Evolutionary conservation across 106 monocot species (phyloP), one percentile per base, ranked within the genome.

Genomic region (Triglochin maritima): DNA sequence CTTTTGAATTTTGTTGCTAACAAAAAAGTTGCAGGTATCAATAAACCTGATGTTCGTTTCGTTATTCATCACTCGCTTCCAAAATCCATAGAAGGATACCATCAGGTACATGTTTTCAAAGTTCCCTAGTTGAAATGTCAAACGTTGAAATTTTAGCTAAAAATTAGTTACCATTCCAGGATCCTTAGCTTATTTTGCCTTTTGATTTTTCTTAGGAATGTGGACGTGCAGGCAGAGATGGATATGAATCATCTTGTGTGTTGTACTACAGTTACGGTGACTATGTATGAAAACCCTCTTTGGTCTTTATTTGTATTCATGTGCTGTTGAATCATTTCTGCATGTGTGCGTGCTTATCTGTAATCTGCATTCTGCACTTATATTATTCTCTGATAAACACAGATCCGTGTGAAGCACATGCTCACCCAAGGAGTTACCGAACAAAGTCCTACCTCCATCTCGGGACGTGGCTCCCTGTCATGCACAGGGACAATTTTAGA

Each of bases 11-110:
- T 17, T 15, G 6, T 63, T 68, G 14, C 49, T 78, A 60, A 75
- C 50, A 14, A 55, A 44, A 69, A 52, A 58, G 59, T 75, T 78
- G 69, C 71, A 98, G 96, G 96, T 79, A 98, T 98, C 68, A 98
- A 98, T 72, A 98, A 98, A 74, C 91, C 96, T 77, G 96, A 98
- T 84, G 96, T 98, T 52, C 88, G 96, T n/a, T 98, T 98, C 68
- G 96, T 98, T 57, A 88, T 98, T 78, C 96, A 98, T 82, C 91
- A 98, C 67, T 98, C 96, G 51, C 75, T 98, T 70, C 96, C 96
- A 57, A 98, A 98, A 64, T 98, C 91, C 57, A 98, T 98, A 65
- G 96, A 98, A 82, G 96, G 96, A 9, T 98, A 98, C 68, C 91
- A 92, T 80, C 91, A 98, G 86, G 96, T 88, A 67, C 50, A 51